A percentile compares a stretch with the other conserved stretches of the same genome.
Conservation (phyloP, 2,329 filamentous ascomycete genomes). For the Fusarium algeriense region DNA sequence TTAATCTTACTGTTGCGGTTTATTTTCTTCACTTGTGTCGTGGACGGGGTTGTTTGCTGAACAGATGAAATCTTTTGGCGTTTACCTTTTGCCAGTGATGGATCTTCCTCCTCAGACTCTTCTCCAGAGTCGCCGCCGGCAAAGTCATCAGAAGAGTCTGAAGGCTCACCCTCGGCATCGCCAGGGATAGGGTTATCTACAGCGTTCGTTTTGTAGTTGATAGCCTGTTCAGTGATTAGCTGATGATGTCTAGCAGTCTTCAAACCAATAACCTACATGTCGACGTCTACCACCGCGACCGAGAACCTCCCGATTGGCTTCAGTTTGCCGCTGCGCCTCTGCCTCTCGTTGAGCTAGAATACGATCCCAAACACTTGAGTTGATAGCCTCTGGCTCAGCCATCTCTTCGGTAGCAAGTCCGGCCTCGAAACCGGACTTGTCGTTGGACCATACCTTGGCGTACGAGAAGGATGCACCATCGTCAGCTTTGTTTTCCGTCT, state of each 20-base stretch:
- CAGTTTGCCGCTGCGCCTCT: conserved; percentile 79
- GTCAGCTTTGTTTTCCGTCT: conserved; percentile 77
- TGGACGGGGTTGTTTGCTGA: conserved; percentile 42
- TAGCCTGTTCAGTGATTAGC: conserved; percentile 47
- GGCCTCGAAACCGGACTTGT: conserved; percentile 75
- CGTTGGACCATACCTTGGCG: conserved; percentile 92
- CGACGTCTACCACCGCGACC: conserved; percentile 86
- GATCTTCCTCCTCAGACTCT: conserved; percentile 42
- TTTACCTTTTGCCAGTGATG: conserved; percentile 53
- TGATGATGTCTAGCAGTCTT: background rate
- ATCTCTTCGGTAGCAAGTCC: conserved; percentile 66
- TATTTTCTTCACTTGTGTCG: conserved; percentile 45
- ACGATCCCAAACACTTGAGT: conserved; percentile 85
- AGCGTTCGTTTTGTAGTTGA: conserved; percentile 52
- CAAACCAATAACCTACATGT: conserved; percentile 45
- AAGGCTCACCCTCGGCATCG: conserved; percentile 46
- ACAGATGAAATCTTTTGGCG: conserved; percentile 44
- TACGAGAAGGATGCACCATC: conserved; percentile 89
- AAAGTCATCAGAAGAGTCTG: conserved; percentile 53
- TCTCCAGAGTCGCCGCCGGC: conserved; percentile 51
- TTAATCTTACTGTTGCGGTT: conserved; percentile 50
- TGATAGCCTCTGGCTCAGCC: conserved; percentile 67
- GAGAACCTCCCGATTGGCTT: conserved; percentile 76
- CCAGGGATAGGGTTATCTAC: conserved; percentile 42
- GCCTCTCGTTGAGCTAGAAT: conserved; percentile 87